Conservation (phyloP, 345 rosid genomes). For the Corymbia maculata region DNA sequence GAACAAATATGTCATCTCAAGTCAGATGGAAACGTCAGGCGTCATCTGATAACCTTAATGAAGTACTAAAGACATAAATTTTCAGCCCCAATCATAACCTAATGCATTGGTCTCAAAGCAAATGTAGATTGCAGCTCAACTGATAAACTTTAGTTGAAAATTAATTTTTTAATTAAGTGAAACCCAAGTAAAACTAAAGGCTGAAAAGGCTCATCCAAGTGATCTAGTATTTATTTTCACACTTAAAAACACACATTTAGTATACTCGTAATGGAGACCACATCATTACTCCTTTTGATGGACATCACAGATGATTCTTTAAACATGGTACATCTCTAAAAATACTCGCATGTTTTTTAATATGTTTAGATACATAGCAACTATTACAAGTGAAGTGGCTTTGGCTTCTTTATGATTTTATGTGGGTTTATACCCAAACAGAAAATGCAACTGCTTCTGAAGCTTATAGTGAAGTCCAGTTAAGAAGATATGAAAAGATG, state of each 20-base stretch:
- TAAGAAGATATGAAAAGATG: neutral
- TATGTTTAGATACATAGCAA: neutral
- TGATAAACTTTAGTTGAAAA: neutral
- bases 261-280: neutral
- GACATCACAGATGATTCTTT: neutral
- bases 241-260: neutral
- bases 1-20: neutral
- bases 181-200: neutral
- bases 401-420: neutral
- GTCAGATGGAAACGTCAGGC: neutral
- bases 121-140: neutral
- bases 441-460: neutral
- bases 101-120: neutral
- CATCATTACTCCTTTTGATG: neutral
- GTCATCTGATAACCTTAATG: neutral
- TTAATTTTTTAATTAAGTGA: neutral
- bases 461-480: neutral
- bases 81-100: neutral
- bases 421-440: neutral
- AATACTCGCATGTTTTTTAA: neutral
- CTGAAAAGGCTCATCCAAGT: neutral
- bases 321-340: neutral
- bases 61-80: neutral
- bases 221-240: neutral
- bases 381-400: neutral